Base-by-base conservation (phyloP, 73 alveolate species). In the Tetrahymena elliotti region DNA sequence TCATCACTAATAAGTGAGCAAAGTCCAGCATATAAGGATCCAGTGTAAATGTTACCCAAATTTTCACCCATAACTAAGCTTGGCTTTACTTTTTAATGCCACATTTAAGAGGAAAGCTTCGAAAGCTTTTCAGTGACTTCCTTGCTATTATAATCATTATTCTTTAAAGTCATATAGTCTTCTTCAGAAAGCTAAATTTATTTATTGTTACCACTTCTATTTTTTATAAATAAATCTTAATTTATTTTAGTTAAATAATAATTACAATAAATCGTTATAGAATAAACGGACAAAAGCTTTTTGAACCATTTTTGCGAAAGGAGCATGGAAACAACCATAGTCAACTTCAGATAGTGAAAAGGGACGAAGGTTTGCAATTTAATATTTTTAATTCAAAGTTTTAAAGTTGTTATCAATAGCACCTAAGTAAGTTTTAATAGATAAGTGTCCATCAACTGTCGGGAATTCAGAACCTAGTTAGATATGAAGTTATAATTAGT, bases 11-110 rank as follows among this genome's bases (percentile, higher is more conserved):
- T 93, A 93, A 99, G 95, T 84, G 99, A 94, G 39, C 97, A 84
- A 68, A 99, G 95, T 68, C 99, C 98, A 33, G 98, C 97, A 95
- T 97, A 98, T 24, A 99, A 95, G 54, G 99, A 95, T 20, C 99
- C 99, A 2, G 99, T 98, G 96, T 98, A 99, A 47, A 98, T 97
- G 96, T 99, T 99, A 7, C 99, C 99, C n/a, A 97, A 92, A 88
- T 98, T 95, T 94, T 97, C 97, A 22, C 99, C 97, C 92, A 98
- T 93, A 13, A 97, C 94, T 39, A 98, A 96, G 9, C 98, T 98
- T 41, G 98, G 98, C 92, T 97, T 97, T 52, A 97, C 99, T 95
- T 97, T 97, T 36, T 38, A 53, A 84, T 97, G 96, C 99, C 99
- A 99, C 33, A 96, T 97, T 40, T 96, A 95, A 41, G 94, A 84